A percentile compares a stretch with the other conserved stretches of the same genome.
These are phyloP conservation scores for Boletus vermiculosoides DNA, from an alignment of 768 basidiomycete genomes.

Conservation along the genomic window DNA sequence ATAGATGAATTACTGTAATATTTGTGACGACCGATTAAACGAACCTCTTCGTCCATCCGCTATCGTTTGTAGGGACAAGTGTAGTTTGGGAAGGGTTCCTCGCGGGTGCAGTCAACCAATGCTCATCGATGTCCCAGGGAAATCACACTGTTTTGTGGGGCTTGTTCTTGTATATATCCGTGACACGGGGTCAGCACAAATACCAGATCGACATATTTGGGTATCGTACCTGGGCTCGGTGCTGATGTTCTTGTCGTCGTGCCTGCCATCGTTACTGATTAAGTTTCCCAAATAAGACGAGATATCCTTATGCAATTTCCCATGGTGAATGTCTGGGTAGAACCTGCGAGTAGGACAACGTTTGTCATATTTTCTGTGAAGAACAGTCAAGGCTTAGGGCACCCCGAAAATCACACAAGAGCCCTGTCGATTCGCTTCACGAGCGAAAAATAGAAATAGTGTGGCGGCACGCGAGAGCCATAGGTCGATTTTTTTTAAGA, in stretches of 20 bases:
- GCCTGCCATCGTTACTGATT: slow-evolving; percentile 12
- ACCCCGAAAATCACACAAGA: not conserved
- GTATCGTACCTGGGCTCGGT: slow-evolving; percentile 10
- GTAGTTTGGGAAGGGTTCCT: not conserved
- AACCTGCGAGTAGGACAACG: not conserved
- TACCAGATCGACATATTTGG: slow-evolving; percentile 7
- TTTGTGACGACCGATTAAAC: slow-evolving; percentile 3
- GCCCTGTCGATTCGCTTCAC: not conserved
- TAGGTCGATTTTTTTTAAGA: not conserved
- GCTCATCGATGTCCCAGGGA: not conserved
- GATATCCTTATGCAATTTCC: not conserved
- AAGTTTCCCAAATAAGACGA: not conserved
- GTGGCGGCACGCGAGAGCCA: not conserved
- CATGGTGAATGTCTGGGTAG: not conserved
- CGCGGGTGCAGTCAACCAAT: not conserved
- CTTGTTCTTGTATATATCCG: not conserved
- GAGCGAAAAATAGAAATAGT: not conserved
- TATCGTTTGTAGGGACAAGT: not conserved
- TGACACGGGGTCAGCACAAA: slow-evolving; percentile 4
- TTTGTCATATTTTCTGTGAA: not conserved
- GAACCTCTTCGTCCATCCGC: not conserved
- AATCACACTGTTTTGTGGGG: not conserved
- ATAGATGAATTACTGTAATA: not conserved
- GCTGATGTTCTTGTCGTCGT: slow-evolving; percentile 6
- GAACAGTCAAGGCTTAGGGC: not conserved